Percentiles rank a stretch among this genome's conserved stretches.
phyloP scores from a whole-genome alignment of 371 early-diverging fungal genomes.

The Mucor sp. region DNA sequence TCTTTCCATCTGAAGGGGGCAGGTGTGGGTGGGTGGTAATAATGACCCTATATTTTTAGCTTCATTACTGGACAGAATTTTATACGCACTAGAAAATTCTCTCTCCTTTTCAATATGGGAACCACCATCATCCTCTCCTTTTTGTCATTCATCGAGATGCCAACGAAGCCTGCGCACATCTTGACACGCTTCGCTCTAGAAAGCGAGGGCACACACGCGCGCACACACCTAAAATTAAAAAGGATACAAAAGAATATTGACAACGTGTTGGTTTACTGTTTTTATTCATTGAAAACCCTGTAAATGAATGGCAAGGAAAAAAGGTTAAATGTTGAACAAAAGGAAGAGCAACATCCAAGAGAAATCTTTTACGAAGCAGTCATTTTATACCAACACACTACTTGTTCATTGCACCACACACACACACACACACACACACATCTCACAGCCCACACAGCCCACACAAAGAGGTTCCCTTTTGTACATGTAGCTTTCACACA shows the following conservation, averaged over 20 bases:
- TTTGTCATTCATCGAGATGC: neutral
- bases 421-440: neutral
- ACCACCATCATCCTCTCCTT: neutral
- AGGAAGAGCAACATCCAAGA: neutral
- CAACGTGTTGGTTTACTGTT: neutral
- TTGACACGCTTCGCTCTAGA: neutral
- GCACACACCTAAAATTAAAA: neutral
- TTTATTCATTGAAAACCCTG: neutral
- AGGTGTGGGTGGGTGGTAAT: neutral
- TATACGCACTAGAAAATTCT: neutral
- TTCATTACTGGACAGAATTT: neutral
- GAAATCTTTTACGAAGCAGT: conserved; percentile 1
- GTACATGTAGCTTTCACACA: conserved; percentile 2
- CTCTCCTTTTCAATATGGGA: neutral
- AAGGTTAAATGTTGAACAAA: neutral
- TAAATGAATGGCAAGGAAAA: neutral
- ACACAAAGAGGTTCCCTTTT: neutral
- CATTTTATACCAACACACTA: neutral
- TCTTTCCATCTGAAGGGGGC: neutral
- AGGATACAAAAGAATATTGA: neutral
- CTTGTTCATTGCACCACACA: neutral
- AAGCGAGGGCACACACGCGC: neutral
- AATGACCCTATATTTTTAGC: neutral
- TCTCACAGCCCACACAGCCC: neutral
- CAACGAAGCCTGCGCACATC: neutral